Evolutionary conservation across 23 red algal genomes (phyloP).

Genomic region (Pyropia haitanensis): DNA sequence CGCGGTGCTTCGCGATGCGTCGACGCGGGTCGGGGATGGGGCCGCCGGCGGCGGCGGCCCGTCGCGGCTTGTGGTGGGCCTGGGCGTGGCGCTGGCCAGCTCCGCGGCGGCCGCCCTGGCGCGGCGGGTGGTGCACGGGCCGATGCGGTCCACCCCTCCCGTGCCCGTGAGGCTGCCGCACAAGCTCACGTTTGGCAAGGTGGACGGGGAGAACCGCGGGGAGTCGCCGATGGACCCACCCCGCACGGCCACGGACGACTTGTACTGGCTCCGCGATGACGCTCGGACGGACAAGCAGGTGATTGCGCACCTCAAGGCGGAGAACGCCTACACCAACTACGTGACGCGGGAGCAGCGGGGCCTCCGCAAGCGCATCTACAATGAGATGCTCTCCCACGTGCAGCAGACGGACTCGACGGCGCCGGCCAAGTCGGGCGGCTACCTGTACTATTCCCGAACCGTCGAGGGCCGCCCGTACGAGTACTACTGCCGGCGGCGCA

Average conservation of each 20-base stretch:
- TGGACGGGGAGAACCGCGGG: constrained; percentile 20
- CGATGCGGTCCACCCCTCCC: constrained; percentile 32
- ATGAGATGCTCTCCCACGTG: constrained; percentile 60
- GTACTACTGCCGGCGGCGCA: constrained; percentile 36
- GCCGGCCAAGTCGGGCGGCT: constrained; percentile 38
- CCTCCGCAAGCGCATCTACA: constrained; percentile 26
- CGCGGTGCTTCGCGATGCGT: too few species aligned
- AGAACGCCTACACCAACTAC: constrained; percentile 76
- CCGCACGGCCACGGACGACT: constrained; percentile 21
- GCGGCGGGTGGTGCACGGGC: not conserved
- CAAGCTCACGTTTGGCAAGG: constrained; percentile 38
- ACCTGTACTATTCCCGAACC: constrained; percentile 47
- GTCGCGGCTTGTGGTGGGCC: too few species aligned
- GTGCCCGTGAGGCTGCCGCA: constrained; percentile 11
- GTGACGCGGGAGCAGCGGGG: constrained; percentile 11
- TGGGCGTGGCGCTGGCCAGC: too few species aligned
- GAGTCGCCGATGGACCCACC: constrained; percentile 48
- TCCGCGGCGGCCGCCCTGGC: too few species aligned
- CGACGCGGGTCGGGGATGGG: too few species aligned
- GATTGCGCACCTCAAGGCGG: constrained; percentile 48
- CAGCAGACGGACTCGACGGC: constrained; percentile 51
- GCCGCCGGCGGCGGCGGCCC: too few species aligned
- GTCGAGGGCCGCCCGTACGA: constrained; percentile 49
- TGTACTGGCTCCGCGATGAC: constrained; percentile 81
- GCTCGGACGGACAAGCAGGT: constrained; percentile 36